phyloP scores from a whole-genome alignment of 805 yeast genomes.

The Yarrowia sp. region DNA sequence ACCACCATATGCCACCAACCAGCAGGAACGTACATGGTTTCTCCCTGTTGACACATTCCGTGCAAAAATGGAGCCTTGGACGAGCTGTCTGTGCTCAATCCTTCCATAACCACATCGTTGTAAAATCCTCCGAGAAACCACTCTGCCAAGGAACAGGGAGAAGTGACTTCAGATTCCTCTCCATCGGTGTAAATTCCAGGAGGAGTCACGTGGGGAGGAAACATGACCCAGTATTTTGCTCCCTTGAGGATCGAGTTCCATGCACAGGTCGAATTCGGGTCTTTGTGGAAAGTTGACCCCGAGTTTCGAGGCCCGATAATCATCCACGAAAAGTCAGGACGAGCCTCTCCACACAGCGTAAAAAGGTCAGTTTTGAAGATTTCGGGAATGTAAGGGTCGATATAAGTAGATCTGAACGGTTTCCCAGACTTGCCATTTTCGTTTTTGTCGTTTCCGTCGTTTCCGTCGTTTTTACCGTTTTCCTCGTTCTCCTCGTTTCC shows the following conservation, averaged over 20 bases:
- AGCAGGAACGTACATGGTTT: conserved; percentile 85
- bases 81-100: not conserved
- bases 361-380: conserved; percentile 30
- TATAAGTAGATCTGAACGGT: not conserved
- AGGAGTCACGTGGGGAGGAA: conserved; percentile 79
- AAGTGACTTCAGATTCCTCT: conserved; percentile 76
- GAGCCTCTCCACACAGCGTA: conserved; percentile 31
- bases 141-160: conserved; percentile 90
- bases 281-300: conserved; percentile 91
- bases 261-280: conserved; percentile 85
- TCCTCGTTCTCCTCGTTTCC: not conserved
- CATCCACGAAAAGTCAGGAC: conserved; percentile 93
- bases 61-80: conserved; percentile 45
- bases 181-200: conserved; percentile 74
- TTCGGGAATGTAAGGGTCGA: conserved; percentile 27
- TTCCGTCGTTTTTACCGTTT: too few relatives aligned
- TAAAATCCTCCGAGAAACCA: conserved; percentile 84
- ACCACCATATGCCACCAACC: conserved; percentile 98
- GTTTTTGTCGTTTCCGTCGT: too few relatives aligned
- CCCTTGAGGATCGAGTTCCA: conserved; percentile 84
- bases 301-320: conserved; percentile 78
- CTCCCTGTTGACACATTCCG: conserved; percentile 76
- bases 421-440: not conserved
- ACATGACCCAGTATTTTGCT: conserved; percentile 80
- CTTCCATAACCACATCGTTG: conserved; percentile 27